A percentile compares a stretch with the other conserved stretches of the same genome.
These are phyloP conservation scores for Nicotiana tabacum DNA, from an alignment of 257 asterid genomes.

Conservation along the genomic window DNA sequence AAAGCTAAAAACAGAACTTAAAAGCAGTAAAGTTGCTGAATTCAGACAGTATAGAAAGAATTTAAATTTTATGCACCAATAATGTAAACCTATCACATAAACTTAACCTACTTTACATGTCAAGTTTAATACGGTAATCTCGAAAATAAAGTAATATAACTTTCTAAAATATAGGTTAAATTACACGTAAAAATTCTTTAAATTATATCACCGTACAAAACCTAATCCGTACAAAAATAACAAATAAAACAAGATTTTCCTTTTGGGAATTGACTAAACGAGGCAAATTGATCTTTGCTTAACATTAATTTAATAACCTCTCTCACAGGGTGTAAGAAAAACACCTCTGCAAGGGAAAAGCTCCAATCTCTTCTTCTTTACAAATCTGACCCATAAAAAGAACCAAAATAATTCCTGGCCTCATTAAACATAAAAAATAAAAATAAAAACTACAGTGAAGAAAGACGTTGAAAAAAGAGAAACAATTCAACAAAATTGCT, in stretches of 20 bases:
- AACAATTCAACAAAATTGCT: conserved; percentile 5
- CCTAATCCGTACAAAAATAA: no score
- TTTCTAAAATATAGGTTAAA: no score
- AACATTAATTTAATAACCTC: background rate
- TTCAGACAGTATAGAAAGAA: no score
- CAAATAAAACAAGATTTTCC: no score
- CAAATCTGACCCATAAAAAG: conserved; percentile 23
- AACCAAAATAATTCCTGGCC: background rate
- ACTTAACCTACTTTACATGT: no score
- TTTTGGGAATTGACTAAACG: background rate
- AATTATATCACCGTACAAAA: no score
- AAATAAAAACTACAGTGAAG: background rate
- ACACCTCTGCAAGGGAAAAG: conserved; percentile 31
- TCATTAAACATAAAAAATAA: background rate
- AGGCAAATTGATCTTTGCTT: background rate
- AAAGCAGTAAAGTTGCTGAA: no score
- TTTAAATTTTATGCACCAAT: no score
- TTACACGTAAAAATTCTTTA: no score
- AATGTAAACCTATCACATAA: no score
- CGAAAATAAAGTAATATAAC: no score
- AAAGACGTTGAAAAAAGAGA: conserved; percentile 17
- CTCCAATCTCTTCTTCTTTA: background rate
- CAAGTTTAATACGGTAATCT: no score
- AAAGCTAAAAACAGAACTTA: background rate
- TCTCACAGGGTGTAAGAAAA: conserved; percentile 14